A percentile compares a stretch with the other conserved stretches of the same genome.
Conservation (phyloP, 345 rosid species). For the Salix suchowensis region DNA sequence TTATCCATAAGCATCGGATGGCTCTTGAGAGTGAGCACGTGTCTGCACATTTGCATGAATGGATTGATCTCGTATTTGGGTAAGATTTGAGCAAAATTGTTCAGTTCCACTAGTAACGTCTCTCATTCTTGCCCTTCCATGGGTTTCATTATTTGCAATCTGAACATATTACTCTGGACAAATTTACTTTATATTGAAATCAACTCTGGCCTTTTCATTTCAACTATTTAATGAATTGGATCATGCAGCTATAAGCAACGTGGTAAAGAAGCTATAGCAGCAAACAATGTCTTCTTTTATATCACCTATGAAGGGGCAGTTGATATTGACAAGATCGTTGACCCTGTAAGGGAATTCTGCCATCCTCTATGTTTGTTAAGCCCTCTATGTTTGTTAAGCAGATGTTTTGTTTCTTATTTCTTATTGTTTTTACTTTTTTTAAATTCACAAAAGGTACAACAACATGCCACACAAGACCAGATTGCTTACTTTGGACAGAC, state of each 20-base stretch:
- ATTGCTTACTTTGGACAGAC: constrained; percentile 99
- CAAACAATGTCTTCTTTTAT: constrained; percentile 95
- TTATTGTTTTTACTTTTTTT: constrained; percentile 15
- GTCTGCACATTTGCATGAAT: constrained; percentile 91
- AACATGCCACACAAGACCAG: constrained; percentile 92
- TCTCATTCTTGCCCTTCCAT: neutral
- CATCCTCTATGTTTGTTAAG: constrained; percentile 10
- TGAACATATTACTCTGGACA: neutral
- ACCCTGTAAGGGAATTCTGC: constrained; percentile 58
- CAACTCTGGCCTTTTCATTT: neutral
- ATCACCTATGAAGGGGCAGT: constrained; percentile 95
- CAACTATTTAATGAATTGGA: constrained; percentile 17
- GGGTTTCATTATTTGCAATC: neutral
- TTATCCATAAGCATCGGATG: constrained; percentile 86
- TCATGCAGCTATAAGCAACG: constrained; percentile 85
- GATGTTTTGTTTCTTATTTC: constrained; percentile 1
- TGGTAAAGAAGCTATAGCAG: constrained; percentile 91
- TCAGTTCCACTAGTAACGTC: neutral
- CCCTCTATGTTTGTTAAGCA: constrained; percentile 13
- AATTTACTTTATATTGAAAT: neutral
- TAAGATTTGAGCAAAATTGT: constrained; percentile 23
- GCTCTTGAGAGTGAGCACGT: constrained; percentile 98
- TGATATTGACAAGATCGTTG: constrained; percentile 79
- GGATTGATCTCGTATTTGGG: constrained; percentile 99
- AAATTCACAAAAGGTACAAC: constrained; percentile 61